Evolutionary conservation across 768 basidiomycete genomes (phyloP), one percentile per base, ranked within the genome.

Genomic region (Strobilomyces dryophilus): DNA sequence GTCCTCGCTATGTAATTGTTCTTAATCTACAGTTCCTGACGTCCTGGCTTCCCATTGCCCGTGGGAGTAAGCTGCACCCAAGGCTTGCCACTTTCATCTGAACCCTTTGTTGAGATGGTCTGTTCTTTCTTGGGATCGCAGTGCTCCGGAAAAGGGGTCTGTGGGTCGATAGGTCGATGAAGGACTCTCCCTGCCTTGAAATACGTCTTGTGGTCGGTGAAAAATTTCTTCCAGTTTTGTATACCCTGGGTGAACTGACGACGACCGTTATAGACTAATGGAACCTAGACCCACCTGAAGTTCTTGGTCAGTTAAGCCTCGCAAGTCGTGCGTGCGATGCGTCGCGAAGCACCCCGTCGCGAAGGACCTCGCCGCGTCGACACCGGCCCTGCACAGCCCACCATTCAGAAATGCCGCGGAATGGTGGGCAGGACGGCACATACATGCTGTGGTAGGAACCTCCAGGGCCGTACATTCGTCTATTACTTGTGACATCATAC

Each of bases 311-410:
- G 76, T 77, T 60, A 98, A 70, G 15, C 88, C 95, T 56, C 95
- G 85, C 55, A 87, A 74, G 73, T 98, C 95, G 72, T 97, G 88
- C 36, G 94, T 98, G 42, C 83, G 81, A 71, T 98, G 95, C 5
- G 82, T 82, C 61, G 83, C 79, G 76, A 98, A 97, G 68, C 95
- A 98, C 10, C 94, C 94, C 3, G 95, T 98, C 42, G 81, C 91
- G 69, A 92, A 98, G 0, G 94, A 88, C 60, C 95, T 77, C 26
- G 91, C 89, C n/a, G 91, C 92, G 69, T 98, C 94, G 48, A 79
- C 71, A 12, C 95, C 94, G 57, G 91, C 85, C 71, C 89, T 80
- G 59, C 78, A 62, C 35, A 55, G 52, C 56, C 56, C 47, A 52
- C 62, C 42, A 48, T 59, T 67, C 61, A 51, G 55, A 24, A 51